A percentile compares a stretch with the other conserved stretches of the same genome.
phyloP scores from a whole-genome alignment of 805 yeast species.

The Zygotorulaspora sp. region DNA sequence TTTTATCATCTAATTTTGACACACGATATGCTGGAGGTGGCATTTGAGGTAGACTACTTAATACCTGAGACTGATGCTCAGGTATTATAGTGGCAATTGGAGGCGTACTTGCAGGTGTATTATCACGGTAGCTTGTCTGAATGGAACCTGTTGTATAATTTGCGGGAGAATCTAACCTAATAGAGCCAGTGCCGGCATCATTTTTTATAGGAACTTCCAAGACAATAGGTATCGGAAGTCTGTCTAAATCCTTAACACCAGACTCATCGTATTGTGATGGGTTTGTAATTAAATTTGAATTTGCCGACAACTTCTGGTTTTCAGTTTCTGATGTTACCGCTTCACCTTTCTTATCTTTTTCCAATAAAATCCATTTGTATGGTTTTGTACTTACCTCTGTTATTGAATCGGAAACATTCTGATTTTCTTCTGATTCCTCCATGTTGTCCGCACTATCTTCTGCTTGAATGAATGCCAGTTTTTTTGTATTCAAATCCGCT shows the following conservation, averaged over 20 bases:
- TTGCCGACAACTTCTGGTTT: neutral
- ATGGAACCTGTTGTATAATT: neutral
- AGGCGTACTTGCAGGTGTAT: neutral
- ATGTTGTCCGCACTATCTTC: neutral
- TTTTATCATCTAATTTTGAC: constrained; percentile 5
- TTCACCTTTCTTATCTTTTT: constrained; percentile 1
- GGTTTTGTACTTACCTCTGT: constrained; percentile 5
- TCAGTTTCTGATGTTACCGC: neutral
- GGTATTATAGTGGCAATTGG: neutral
- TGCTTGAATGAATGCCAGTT: constrained; percentile 3
- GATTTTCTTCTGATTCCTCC: neutral
- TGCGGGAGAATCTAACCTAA: neutral
- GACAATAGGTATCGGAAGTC: constrained; percentile 26
- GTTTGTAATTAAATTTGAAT: constrained; percentile 5
- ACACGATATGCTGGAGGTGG: neutral
- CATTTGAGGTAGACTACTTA: neutral
- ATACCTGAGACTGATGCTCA: neutral
- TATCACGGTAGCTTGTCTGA: neutral
- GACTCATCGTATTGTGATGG: constrained; percentile 25
- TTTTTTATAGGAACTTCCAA: constrained; percentile 11
- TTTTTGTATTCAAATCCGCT: constrained; percentile 9
- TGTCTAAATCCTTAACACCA: constrained; percentile 19
- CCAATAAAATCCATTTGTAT: constrained; percentile 10
- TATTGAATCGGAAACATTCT: neutral
- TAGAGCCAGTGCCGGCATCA: neutral